A percentile compares a stretch with the other conserved stretches of the same genome.
phyloP scores from a whole-genome alignment of 2,329 filamentous ascomycete genomes.

The Phoma sp. region DNA sequence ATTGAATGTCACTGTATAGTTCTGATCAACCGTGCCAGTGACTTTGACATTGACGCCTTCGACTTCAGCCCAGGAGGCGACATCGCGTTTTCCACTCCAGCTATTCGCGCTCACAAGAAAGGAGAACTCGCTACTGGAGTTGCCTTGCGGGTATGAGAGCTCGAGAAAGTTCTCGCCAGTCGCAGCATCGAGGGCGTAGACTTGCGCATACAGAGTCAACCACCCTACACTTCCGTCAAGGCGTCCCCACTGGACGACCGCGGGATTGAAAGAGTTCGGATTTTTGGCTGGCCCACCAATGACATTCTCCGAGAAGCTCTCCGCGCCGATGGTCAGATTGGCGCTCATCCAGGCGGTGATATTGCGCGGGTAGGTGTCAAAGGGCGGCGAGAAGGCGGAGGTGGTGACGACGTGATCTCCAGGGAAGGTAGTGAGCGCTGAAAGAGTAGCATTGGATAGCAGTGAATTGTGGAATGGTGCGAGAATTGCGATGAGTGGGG shows the following conservation, averaged over 20 bases:
- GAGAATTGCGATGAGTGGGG: constrained; percentile 62
- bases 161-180: constrained; percentile 48
- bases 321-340: constrained; percentile 65
- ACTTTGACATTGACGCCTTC: constrained; percentile 56
- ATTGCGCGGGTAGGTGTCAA: constrained; percentile 62
- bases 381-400: constrained; percentile 64
- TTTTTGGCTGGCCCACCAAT: constrained; percentile 62
- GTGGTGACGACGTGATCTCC: constrained; percentile 61
- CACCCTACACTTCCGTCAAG: constrained; percentile 38
- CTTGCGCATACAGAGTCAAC: constrained; percentile 38
- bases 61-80: constrained; percentile 56
- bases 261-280: constrained; percentile 62
- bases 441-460: constrained; percentile 49
- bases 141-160: constrained; percentile 62
- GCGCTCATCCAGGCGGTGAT: constrained; percentile 64
- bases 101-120: constrained; percentile 58
- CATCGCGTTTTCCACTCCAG: constrained; percentile 49
- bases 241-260: constrained; percentile 64
- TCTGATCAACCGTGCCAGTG: constrained; percentile 52
- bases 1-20: constrained; percentile 52
- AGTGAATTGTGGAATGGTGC: constrained; percentile 57
- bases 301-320: constrained; percentile 62
- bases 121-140: constrained; percentile 56
- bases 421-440: constrained; percentile 54
- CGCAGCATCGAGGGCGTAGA: constrained; percentile 27